These are phyloP conservation scores for Penicillium dipodomyicola DNA, from an alignment of 495 filamentous ascomycete genomes.

Conservation along the genomic window DNA sequence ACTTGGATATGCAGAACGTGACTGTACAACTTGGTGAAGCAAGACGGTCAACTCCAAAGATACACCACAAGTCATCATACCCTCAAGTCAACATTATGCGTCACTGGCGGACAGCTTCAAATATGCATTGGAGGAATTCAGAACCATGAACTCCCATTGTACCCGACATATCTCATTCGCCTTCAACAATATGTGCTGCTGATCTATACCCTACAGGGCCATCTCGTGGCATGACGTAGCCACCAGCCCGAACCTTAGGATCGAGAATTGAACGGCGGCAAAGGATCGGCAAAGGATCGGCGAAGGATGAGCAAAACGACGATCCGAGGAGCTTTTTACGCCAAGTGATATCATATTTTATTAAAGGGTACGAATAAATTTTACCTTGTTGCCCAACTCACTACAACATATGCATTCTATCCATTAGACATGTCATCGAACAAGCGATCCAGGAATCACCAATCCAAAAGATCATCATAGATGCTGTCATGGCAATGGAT, in stretches of 20 bases:
- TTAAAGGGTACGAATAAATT: not conserved
- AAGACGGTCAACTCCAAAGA: not conserved
- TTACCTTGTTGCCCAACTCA: not conserved
- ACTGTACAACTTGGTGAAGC: not conserved
- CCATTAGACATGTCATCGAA: not conserved
- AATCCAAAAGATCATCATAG: not conserved
- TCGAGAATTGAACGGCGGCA: not conserved
- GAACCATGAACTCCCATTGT: not conserved
- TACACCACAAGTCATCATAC: not conserved
- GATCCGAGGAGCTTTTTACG: not conserved
- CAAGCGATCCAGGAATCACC: not conserved
- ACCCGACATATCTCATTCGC: not conserved
- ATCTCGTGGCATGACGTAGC: conserved; percentile 8
- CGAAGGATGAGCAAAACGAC: not conserved
- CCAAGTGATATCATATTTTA: conserved; percentile 3
- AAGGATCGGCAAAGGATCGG: too few relatives aligned
- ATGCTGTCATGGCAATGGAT: conserved; percentile 13
- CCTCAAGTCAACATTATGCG: not conserved
- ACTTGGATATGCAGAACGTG: not conserved
- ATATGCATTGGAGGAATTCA: not conserved
- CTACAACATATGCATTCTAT: not conserved
- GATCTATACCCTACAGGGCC: conserved; percentile 3
- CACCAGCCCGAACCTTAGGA: not conserved
- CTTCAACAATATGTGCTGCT: not conserved
- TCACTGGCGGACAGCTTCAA: not conserved